Percentiles rank a stretch among this genome's conserved stretches.
These are phyloP conservation scores for Ceratocystis diversiconidia DNA, from an alignment of 2,329 filamentous ascomycete genomes.

Conservation along the genomic window DNA sequence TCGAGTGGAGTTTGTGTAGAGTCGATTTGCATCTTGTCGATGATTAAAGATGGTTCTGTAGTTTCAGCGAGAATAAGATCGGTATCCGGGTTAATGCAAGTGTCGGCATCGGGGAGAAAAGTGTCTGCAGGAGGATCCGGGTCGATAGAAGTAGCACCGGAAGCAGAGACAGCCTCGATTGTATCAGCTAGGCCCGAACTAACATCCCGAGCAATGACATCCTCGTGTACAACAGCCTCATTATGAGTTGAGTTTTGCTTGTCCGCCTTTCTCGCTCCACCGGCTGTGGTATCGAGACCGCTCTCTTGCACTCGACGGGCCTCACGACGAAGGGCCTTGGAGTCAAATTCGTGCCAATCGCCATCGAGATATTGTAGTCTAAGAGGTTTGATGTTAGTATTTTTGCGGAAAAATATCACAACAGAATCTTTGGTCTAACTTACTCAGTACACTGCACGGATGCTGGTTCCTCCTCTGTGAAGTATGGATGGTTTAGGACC, in stretches of 20 bases:
- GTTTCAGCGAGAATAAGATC: neutral
- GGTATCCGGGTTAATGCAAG: no score
- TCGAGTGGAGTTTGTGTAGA: conserved; percentile 18
- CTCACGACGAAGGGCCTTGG: conserved; percentile 82
- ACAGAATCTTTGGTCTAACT: conserved; percentile 26
- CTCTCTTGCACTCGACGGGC: conserved; percentile 48
- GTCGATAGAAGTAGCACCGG: neutral
- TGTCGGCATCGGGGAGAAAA: neutral
- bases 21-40: conserved; percentile 19
- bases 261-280: neutral
- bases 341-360: conserved; percentile 98
- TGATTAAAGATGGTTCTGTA: neutral
- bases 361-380: conserved; percentile 70
- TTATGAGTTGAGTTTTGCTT: neutral
- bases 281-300: conserved; percentile 25
- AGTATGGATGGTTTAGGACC: conserved; percentile 78
- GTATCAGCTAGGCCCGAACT: neutral
- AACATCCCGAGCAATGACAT: neutral
- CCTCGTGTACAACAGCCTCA: neutral
- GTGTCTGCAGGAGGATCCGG: neutral
- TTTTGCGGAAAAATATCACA: neutral
- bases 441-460: conserved; percentile 70
- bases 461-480: conserved; percentile 63
- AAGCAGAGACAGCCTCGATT: neutral
- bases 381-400: conserved; percentile 23